These are phyloP conservation scores for Astragalus membranaceus DNA, from an alignment of 306 rosid species.

Conservation along the genomic window DNA sequence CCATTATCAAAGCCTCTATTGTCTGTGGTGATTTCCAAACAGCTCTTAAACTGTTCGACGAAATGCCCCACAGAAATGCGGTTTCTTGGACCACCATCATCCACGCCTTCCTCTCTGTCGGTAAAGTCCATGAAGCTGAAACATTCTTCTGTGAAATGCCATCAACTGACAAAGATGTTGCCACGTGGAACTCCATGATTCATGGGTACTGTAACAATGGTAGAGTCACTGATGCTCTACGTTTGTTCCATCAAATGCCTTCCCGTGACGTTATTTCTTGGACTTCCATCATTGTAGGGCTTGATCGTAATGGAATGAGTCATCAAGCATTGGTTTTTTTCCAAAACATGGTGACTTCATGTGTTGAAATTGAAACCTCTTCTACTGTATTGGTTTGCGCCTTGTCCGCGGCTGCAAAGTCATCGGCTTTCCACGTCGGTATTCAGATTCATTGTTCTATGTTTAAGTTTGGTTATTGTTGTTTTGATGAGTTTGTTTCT, in stretches of 20 bases:
- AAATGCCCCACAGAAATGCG: conserved; percentile 53
- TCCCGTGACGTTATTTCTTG: conserved; percentile 57
- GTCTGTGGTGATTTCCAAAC: conserved; percentile 46
- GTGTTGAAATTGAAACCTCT: conserved; percentile 21
- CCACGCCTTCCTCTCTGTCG: conserved; percentile 45
- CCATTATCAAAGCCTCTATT: conserved; percentile 59
- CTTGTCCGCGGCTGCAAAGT: conserved; percentile 58
- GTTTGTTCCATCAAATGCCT: conserved; percentile 56
- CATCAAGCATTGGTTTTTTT: conserved; percentile 53
- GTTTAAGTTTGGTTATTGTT: conserved; percentile 41
- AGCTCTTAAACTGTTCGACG: conserved; percentile 51
- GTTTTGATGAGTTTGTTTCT: conserved; percentile 49
- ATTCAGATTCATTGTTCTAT: conserved; percentile 54
- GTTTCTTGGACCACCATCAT: conserved; percentile 75
- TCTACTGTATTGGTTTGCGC: conserved; percentile 57
- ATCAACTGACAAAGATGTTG: conserved; percentile 35
- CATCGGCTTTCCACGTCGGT: conserved; percentile 33
- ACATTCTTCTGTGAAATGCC: conserved; percentile 58
- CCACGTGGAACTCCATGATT: conserved; percentile 80
- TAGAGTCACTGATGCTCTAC: conserved; percentile 52
- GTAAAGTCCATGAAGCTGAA: conserved; percentile 59
- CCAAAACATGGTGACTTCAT: conserved; percentile 42
- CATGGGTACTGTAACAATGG: conserved; percentile 65
- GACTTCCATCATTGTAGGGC: conserved; percentile 71
- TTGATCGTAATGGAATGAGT: conserved; percentile 60